Conservation (phyloP, 2,329 filamentous ascomycete species). For the Aspergillus novofumigatus region DNA sequence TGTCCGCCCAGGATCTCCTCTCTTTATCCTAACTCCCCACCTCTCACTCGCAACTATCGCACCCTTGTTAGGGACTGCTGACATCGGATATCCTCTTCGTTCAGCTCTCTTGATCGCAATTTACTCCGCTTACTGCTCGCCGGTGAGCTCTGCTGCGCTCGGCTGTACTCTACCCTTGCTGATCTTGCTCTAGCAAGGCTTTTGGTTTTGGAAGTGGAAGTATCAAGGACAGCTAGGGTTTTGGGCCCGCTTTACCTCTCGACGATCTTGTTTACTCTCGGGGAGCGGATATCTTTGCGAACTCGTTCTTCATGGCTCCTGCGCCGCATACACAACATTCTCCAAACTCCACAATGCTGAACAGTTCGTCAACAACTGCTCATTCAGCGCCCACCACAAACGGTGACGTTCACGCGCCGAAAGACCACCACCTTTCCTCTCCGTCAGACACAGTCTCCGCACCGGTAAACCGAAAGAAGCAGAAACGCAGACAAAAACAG, state of each 20-base stretch:
- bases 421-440: constrained; percentile 6
- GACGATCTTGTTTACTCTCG: not conserved
- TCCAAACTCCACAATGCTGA: constrained; percentile 26
- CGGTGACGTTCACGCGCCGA: constrained; percentile 23
- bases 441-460: constrained; percentile 32
- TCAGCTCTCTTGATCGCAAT: not conserved
- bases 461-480: constrained; percentile 84
- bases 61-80: not conserved
- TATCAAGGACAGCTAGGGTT: constrained; percentile 8
- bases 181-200: constrained; percentile 14
- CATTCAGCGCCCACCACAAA: constrained; percentile 25
- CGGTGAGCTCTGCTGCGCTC: constrained; percentile 3
- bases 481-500: constrained; percentile 83
- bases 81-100: not conserved
- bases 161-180: constrained; percentile 8
- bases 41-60: not conserved
- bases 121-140: not conserved
- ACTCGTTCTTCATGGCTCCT: constrained; percentile 12
- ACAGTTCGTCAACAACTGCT: constrained; percentile 19
- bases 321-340: constrained; percentile 19
- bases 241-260: not conserved
- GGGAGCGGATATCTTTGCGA: constrained; percentile 1
- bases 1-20: constrained; percentile 15
- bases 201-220: constrained; percentile 7
- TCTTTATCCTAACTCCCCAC: constrained; percentile 5